Percentiles rank a stretch among this genome's conserved stretches.
Evolutionary conservation across 1,139 yeast species (phyloP).

Genomic region (Schizosaccharomyces versatilis): DNA sequence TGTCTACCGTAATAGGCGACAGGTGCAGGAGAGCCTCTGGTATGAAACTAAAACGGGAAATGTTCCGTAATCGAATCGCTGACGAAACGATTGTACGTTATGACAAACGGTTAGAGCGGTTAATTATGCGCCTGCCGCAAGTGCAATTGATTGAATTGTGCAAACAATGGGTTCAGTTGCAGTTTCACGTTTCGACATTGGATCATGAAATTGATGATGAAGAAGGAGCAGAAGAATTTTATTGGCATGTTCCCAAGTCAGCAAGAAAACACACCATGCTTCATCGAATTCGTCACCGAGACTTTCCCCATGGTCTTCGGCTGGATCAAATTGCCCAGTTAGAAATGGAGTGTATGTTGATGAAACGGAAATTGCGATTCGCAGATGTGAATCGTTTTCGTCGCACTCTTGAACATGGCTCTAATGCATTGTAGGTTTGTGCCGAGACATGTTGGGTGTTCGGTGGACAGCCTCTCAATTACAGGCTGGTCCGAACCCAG

Average conservation of each 20-base stretch:
- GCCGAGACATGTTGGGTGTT: neutral
- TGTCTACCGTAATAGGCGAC: too few relatives aligned
- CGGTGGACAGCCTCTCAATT: constrained; percentile 1
- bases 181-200: neutral
- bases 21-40: too few relatives aligned
- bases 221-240: neutral
- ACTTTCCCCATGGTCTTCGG: neutral
- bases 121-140: neutral
- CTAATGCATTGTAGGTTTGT: too few relatives aligned
- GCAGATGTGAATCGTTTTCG: too few relatives aligned
- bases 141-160: neutral
- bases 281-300: neutral
- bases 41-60: too few relatives aligned
- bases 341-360: neutral
- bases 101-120: neutral
- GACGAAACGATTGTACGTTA: neutral
- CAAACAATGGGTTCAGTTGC: neutral
- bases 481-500: neutral
- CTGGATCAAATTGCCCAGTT: neutral
- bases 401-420: too few relatives aligned
- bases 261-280: neutral
- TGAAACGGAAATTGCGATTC: too few relatives aligned
- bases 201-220: neutral
- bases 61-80: too few relatives aligned
- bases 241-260: neutral